These are phyloP conservation scores for Saccharomycopsis javanensis DNA, from an alignment of 805 yeast species.

Conservation along the genomic window DNA sequence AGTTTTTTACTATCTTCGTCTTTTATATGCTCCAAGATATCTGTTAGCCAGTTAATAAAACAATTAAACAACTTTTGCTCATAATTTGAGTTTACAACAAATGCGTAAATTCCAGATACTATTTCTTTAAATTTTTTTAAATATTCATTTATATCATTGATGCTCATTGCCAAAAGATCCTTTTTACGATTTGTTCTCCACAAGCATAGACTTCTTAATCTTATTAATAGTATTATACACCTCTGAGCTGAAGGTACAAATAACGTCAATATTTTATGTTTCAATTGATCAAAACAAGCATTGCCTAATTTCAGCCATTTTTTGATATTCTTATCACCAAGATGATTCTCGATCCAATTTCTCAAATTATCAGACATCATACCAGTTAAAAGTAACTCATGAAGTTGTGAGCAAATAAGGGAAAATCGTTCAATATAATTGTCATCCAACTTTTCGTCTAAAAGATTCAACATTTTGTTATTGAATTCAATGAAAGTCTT, in stretches of 20 bases:
- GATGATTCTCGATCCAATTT: conserved; percentile 53
- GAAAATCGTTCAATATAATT: conserved; percentile 21
- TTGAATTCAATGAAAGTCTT: conserved; percentile 32
- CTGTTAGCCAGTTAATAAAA: conserved; percentile 35
- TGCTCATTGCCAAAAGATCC: background rate
- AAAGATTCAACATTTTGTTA: conserved; percentile 27
- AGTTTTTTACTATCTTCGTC: conserved; percentile 22
- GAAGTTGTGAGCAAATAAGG: conserved; percentile 32
- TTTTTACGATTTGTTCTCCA: conserved; percentile 25
- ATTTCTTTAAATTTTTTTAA: conserved; percentile 20
- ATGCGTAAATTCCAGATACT: conserved; percentile 27
- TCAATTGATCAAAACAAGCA: conserved; percentile 39
- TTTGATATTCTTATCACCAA: conserved; percentile 58
- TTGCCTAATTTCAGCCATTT: conserved; percentile 45
- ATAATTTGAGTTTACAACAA: conserved; percentile 34
- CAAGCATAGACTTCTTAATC: conserved; percentile 31
- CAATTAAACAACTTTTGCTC: conserved; percentile 38
- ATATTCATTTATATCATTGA: conserved; percentile 7
- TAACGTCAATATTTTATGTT: conserved; percentile 39
- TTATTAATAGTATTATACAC: conserved; percentile 36
- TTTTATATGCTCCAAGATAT: conserved; percentile 24
- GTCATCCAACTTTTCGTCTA: conserved; percentile 27
- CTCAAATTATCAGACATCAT: conserved; percentile 35
- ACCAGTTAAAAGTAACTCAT: conserved; percentile 45
- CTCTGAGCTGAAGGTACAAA: conserved; percentile 50